Conservation (phyloP, 768 basidiomycete genomes). For the Mycena belliarum region DNA sequence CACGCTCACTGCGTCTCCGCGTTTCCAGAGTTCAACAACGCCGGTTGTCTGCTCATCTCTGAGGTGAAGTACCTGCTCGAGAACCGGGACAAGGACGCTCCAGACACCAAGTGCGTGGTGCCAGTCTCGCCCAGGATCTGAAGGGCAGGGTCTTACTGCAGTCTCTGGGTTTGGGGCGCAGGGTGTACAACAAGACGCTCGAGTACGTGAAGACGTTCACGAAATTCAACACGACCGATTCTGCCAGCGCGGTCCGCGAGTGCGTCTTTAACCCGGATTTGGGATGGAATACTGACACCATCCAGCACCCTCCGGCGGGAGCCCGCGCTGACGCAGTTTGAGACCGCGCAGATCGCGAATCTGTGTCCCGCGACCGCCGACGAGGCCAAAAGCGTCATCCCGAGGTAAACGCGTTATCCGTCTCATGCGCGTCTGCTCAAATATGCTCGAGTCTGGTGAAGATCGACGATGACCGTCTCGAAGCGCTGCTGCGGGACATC, state of each 20-base stretch:
- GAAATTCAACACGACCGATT: slow-evolving; percentile 85
- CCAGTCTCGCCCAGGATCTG: background rate
- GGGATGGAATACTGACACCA: background rate
- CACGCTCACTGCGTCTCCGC: background rate
- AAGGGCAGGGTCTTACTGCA: background rate
- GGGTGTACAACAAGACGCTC: slow-evolving; percentile 90
- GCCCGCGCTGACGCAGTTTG: slow-evolving; percentile 81
- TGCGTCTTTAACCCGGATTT: slow-evolving; percentile 35
- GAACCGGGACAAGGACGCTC: slow-evolving; percentile 84
- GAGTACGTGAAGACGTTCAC: slow-evolving; percentile 92
- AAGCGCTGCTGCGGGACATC: slow-evolving; percentile 82
- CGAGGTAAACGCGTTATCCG: slow-evolving; percentile 55
- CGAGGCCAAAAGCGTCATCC: slow-evolving; percentile 89
- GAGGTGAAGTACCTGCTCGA: slow-evolving; percentile 91
- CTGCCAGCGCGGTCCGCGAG: slow-evolving; percentile 86
- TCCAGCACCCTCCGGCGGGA: slow-evolving; percentile 76
- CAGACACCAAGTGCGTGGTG: slow-evolving; percentile 74
- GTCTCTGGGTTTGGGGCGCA: slow-evolving; percentile 31
- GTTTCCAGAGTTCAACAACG: slow-evolving; percentile 76
- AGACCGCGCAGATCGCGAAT: slow-evolving; percentile 92
- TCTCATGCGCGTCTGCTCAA: background rate
- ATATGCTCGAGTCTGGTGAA: slow-evolving; percentile 61
- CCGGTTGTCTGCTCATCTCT: slow-evolving; percentile 86
- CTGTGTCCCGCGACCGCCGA: slow-evolving; percentile 85
- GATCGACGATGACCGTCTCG: slow-evolving; percentile 84